Base-by-base conservation (phyloP, 495 filamentous ascomycete genomes). In the Penicillium salamii region DNA sequence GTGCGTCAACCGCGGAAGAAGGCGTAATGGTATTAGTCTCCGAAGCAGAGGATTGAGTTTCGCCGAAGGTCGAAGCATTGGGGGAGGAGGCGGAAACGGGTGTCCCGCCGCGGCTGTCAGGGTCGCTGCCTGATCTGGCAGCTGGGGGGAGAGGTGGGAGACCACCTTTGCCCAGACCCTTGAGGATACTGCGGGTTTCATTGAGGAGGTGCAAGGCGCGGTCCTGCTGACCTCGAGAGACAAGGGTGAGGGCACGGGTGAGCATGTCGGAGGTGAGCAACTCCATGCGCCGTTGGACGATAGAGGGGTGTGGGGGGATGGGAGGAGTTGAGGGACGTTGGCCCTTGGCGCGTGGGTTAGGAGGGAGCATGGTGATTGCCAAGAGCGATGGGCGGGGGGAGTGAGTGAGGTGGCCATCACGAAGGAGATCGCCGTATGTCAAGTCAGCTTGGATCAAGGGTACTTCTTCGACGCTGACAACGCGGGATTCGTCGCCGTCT, bases 311-410 rank as follows among this genome's bases (percentile, higher is more conserved):
- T 28, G 93, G 95, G 14, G 93, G 93, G 50, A 99, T 97, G 7
- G 91, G 89, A 19, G 91, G 91, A 33, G 89, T 85, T 48, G 59
- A 48, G 19, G 82, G 84, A 62, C 75, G 80, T 46, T 81, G 81
- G 48, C 52, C 76, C 64, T 85, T 89, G 57, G 74, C 66, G 39
- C 74, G 81, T 5, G 80, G 72, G 19, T 77, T 73, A 1, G 88
- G 78, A 3, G 93, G 93, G n/a, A 99, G 79, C 88, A 99, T 96
- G 15, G 93, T 97, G 54, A 99, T 99, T 26, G 93, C 90, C n/a
- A 99, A 77, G 1, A 99, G 81, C 5, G 91, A 95, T 3, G 91
- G 91, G 19, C 93, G 83, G 7, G 91, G 87, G 13, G 89, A 82
- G 60, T 97, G 93, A 36, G 88, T 87, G 19, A 93, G 75, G 33